These are phyloP conservation scores for Cryptosporidium canis DNA, from an alignment of 169 alveolate species.

Conservation along the genomic window DNA sequence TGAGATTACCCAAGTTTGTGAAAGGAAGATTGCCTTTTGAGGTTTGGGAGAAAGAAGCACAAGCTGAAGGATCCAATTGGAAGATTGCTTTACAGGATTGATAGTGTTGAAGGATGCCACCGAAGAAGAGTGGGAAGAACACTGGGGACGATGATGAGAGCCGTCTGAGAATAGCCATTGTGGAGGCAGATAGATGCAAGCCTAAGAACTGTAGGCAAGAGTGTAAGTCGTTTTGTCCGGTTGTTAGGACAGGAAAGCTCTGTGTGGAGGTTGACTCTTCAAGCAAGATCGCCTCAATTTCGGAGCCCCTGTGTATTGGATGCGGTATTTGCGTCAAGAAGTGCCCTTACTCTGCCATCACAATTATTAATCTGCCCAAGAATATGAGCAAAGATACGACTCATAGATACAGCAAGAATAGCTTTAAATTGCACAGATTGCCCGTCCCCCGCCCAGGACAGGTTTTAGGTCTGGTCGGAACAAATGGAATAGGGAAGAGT, in stretches of 20 bases:
- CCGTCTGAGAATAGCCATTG: constrained; percentile 96
- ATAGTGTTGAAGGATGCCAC: constrained; percentile 20
- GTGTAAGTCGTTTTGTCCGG: constrained; percentile 93
- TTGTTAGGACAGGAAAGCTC: constrained; percentile 94
- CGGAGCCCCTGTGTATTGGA: constrained; percentile 98
- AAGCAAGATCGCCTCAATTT: constrained; percentile 93
- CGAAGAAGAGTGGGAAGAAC: constrained; percentile 73
- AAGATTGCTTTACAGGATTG: not conserved
- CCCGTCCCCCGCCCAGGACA: constrained; percentile 99
- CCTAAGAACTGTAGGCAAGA: constrained; percentile 98
- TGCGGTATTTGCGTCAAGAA: constrained; percentile 99
- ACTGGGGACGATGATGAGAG: constrained; percentile 86
- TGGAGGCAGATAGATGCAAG: constrained; percentile 96
- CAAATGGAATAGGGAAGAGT: constrained; percentile 97
- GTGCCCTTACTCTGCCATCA: constrained; percentile 98
- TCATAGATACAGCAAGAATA: constrained; percentile 98
- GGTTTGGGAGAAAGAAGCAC: no score
- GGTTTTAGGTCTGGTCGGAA: constrained; percentile 91
- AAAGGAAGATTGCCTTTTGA: no score
- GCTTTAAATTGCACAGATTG: constrained; percentile 98
- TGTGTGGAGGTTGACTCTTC: constrained; percentile 97
- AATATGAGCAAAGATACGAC: constrained; percentile 91
- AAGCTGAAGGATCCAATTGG: not conserved
- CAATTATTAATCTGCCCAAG: constrained; percentile 98
- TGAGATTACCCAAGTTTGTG: no score